Conservation (phyloP, 257 asterid species). For the Capsicum rhomboideum region DNA sequence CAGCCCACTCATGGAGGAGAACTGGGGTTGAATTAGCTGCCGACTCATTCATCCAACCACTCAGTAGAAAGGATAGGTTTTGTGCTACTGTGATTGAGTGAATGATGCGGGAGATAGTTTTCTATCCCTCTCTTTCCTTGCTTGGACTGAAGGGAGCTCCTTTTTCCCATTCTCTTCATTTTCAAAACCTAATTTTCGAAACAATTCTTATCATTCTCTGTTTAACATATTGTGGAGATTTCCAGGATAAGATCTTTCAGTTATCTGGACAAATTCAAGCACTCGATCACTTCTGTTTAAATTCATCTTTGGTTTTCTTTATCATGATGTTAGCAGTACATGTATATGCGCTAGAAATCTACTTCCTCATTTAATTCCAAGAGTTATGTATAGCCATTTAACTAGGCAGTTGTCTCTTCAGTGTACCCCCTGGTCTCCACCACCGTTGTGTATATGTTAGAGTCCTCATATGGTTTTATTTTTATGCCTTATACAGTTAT, state of each 20-base stretch:
- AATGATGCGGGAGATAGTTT: conserved; percentile 99
- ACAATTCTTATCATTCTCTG: background rate
- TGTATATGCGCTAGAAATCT: background rate
- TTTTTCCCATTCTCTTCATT: conserved; percentile 44
- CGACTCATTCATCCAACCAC: conserved; percentile 85
- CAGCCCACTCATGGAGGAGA: conserved; percentile 93
- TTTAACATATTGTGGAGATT: background rate
- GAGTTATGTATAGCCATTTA: background rate
- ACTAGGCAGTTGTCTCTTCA: background rate
- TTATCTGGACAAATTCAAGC: background rate
- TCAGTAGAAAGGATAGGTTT: conserved; percentile 39
- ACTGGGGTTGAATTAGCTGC: conserved; percentile 77
- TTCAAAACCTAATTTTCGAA: background rate
- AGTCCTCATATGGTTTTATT: background rate
- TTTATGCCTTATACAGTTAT: background rate
- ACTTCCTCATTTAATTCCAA: background rate
- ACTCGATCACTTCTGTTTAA: background rate
- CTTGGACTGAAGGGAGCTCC: conserved; percentile 99
- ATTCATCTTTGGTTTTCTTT: background rate
- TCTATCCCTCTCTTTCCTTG: conserved; percentile 62
- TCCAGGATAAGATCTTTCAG: background rate
- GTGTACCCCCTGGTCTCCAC: background rate
- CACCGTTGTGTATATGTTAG: background rate
- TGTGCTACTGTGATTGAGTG: conserved; percentile 82
- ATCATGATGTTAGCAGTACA: background rate